Conservation (phyloP, 2,329 filamentous ascomycete species). For the Exserohilum turcica region DNA sequence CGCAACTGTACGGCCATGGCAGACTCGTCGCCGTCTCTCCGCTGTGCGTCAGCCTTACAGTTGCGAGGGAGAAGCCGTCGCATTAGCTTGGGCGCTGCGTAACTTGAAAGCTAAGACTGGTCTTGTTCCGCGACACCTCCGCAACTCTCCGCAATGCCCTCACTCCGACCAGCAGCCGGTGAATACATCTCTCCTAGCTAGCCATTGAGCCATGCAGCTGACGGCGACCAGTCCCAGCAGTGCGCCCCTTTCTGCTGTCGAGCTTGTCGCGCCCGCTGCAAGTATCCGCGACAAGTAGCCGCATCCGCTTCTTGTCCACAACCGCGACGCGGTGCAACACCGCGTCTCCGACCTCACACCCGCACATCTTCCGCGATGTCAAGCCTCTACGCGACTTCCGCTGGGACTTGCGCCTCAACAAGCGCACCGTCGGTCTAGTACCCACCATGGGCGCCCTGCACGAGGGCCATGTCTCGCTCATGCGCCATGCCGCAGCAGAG, state of each 20-base stretch:
- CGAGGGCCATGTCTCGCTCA: conserved; percentile 82
- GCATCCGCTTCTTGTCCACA: conserved; percentile 27
- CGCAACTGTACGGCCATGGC: conserved; percentile 25
- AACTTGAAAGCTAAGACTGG: not conserved
- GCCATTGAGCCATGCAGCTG: conserved; percentile 21
- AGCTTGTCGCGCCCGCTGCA: conserved; percentile 4
- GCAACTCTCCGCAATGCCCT: conserved; percentile 34
- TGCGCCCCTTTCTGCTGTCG: conserved; percentile 4
- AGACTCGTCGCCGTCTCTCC: not conserved
- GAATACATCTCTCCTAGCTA: conserved; percentile 1
- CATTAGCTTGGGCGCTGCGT: not conserved
- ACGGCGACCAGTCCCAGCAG: conserved; percentile 18
- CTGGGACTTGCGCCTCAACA: conserved; percentile 65
- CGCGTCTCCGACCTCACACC: conserved; percentile 40
- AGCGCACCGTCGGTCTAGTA: conserved; percentile 81
- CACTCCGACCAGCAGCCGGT: conserved; percentile 28
- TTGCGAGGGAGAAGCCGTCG: not conserved
- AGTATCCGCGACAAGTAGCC: conserved; percentile 3
- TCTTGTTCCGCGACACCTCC: conserved; percentile 25
- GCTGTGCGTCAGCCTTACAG: conserved; percentile 12
- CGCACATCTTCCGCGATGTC: conserved; percentile 78
- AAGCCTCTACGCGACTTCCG: conserved; percentile 72
- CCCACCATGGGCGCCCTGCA: conserved; percentile 99
- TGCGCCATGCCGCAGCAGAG: conserved; percentile 80
- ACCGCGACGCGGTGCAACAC: conserved; percentile 25